Conservation (phyloP, 768 basidiomycete genomes). For the Pisolithus albus region DNA sequence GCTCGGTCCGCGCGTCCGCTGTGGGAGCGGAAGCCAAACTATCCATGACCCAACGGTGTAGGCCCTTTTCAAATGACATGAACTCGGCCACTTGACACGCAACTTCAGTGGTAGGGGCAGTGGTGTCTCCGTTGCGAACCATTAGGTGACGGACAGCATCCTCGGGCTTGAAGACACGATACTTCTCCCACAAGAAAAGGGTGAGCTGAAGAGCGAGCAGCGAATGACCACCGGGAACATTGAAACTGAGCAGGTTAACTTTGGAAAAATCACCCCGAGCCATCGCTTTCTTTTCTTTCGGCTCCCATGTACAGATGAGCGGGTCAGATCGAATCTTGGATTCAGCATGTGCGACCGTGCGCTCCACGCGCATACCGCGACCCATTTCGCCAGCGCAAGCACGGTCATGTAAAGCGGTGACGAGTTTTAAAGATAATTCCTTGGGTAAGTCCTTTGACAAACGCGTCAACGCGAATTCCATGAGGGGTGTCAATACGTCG, state of each 20-base stretch:
- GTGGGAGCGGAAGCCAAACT: slow-evolving; percentile 21
- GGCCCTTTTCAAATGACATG: slow-evolving; percentile 29
- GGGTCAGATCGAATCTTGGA: slow-evolving; percentile 12
- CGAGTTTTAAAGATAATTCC: slow-evolving; percentile 20
- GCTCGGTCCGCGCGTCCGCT: slow-evolving; percentile 13
- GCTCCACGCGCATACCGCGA: slow-evolving; percentile 21
- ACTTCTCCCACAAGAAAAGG: slow-evolving; percentile 30
- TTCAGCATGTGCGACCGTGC: slow-evolving; percentile 18
- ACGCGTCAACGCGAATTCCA: slow-evolving; percentile 25
- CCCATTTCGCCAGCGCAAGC: slow-evolving; percentile 16
- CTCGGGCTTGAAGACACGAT: slow-evolving; percentile 35
- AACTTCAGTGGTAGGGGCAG: slow-evolving; percentile 21
- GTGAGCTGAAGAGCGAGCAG: slow-evolving; percentile 45
- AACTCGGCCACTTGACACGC: slow-evolving; percentile 24
- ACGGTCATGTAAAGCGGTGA: slow-evolving; percentile 25
- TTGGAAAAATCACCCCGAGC: slow-evolving; percentile 19
- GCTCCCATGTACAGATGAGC: slow-evolving; percentile 20
- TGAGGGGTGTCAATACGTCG: slow-evolving; percentile 25
- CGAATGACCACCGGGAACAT: slow-evolving; percentile 31
- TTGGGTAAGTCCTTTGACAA: slow-evolving; percentile 26
- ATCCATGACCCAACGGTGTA: slow-evolving; percentile 40
- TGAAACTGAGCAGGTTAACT: slow-evolving; percentile 29
- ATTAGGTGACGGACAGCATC: slow-evolving; percentile 38
- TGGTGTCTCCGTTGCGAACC: slow-evolving; percentile 22
- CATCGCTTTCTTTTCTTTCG: slow-evolving; percentile 25